Conservation (phyloP, 164 flowering plant genomes). For the Warburgia ugandensis region DNA sequence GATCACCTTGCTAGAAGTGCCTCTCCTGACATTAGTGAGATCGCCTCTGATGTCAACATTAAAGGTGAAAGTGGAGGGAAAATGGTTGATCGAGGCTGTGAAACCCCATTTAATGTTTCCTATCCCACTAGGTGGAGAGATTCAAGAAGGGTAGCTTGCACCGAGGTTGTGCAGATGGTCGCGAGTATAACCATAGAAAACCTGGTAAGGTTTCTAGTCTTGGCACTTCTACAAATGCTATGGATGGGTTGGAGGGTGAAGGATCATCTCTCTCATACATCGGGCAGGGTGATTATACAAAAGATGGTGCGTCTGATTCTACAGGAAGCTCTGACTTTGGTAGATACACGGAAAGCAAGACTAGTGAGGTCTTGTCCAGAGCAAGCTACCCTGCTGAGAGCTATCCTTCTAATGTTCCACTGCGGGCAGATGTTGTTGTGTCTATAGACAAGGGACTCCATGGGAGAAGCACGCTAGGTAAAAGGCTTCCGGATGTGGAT, state of each 20-base stretch:
- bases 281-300: too few species aligned
- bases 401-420: too few species aligned
- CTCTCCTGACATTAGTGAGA: slow-evolving; percentile 7
- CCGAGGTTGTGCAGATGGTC: slow-evolving; percentile 9
- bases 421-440: too few species aligned
- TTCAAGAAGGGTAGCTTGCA: slow-evolving; percentile 2
- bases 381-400: too few species aligned
- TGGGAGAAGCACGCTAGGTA: too few species aligned
- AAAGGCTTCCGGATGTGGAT: too few species aligned
- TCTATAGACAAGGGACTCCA: too few species aligned
- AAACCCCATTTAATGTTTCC: not conserved
- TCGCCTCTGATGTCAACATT: slow-evolving; percentile 5
- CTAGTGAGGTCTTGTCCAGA: too few species aligned
- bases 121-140: not conserved
- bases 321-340: too few species aligned
- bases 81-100: not conserved
- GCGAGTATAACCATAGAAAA: slow-evolving; percentile 1
- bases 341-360: too few species aligned
- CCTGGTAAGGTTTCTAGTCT: slow-evolving; percentile 9
- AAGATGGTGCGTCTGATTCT: too few species aligned
- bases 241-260: slow-evolving; percentile 14
- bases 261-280: slow-evolving; percentile 8
- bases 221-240: slow-evolving; percentile 7
- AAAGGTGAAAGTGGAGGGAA: slow-evolving; percentile 8
- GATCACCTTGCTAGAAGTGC: slow-evolving; percentile 5